A percentile compares a stretch with the other conserved stretches of the same genome.
Conservation (phyloP, 2,329 filamentous ascomycete genomes). For the Davidsoniella australis region DNA sequence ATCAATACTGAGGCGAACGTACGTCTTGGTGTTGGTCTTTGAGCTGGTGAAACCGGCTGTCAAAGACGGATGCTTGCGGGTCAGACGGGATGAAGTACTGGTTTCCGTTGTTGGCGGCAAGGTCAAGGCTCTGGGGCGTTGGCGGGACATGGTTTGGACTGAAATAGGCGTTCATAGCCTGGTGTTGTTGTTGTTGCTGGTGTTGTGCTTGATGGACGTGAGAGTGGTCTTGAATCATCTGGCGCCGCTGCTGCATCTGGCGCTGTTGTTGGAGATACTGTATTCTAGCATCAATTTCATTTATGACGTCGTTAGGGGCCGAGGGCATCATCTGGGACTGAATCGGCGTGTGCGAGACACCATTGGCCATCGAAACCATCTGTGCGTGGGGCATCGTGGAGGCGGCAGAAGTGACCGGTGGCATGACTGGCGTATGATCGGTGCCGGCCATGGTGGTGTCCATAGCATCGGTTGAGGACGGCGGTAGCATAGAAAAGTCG, state of each 20-base stretch:
- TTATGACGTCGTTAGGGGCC: constrained; percentile 34
- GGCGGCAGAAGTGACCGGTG: constrained; percentile 13
- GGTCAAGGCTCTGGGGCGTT: constrained; percentile 65
- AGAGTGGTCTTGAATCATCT: constrained; percentile 38
- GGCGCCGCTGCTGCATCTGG: constrained; percentile 41
- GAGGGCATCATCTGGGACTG: constrained; percentile 29
- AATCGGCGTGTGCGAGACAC: constrained; percentile 28
- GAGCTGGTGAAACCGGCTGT: constrained; percentile 44
- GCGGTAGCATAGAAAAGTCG: constrained; percentile 29
- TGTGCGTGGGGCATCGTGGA: constrained; percentile 8
- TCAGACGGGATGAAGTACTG: constrained; percentile 45
- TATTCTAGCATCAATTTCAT: constrained; percentile 47
- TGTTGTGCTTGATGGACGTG: constrained; percentile 27
- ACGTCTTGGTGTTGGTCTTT: constrained; percentile 51
- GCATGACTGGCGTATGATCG: constrained; percentile 22
- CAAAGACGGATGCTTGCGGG: constrained; percentile 35
- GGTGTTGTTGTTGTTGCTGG: constrained; percentile 9
- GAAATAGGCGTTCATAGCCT: constrained; percentile 28
- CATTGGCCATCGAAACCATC: constrained; percentile 31
- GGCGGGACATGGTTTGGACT: constrained; percentile 48
- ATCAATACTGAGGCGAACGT: neutral
- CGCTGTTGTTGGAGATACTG: constrained; percentile 48
- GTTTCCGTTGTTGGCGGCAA: constrained; percentile 39
- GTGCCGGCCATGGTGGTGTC: constrained; percentile 34
- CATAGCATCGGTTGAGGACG: constrained; percentile 23